A percentile compares a stretch with the other conserved stretches of the same genome.
phyloP scores from a whole-genome alignment of 2,329 filamentous ascomycete genomes.

The Neofusicoccum sp. region DNA sequence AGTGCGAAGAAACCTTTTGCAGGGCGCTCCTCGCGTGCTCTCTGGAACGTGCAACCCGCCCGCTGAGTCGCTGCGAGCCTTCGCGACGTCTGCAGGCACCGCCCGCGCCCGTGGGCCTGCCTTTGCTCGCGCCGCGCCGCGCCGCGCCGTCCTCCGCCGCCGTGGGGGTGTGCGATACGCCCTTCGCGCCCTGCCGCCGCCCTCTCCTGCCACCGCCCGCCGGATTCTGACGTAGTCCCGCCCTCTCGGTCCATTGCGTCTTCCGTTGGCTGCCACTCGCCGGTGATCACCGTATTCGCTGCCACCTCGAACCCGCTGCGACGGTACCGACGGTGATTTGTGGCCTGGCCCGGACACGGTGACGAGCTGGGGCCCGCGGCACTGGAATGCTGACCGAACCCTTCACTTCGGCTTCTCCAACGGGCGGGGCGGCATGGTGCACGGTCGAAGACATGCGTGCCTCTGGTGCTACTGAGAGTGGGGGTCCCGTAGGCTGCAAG shows the following conservation, averaged over 20 bases:
- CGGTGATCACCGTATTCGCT: background rate
- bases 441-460: too few relatives aligned
- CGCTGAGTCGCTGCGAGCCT: background rate
- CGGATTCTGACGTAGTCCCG: background rate
- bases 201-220: background rate
- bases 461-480: too few relatives aligned
- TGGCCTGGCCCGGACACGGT: background rate
- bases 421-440: too few relatives aligned
- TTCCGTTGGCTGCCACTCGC: background rate
- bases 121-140: background rate
- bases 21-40: constrained; percentile 13
- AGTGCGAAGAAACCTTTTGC: constrained; percentile 15
- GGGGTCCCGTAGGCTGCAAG: too few relatives aligned
- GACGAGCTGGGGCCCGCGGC: too few relatives aligned
- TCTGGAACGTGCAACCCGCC: constrained; percentile 9
- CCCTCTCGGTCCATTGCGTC: background rate
- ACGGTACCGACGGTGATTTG: background rate
- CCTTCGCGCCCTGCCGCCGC: background rate
- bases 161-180: background rate
- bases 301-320: background rate
- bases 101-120: constrained; percentile 1
- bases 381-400: too few relatives aligned
- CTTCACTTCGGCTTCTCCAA: too few relatives aligned
- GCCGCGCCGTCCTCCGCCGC: background rate
- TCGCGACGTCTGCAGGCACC: constrained; percentile 4